Evolutionary conservation across 2,329 filamentous ascomycete species (phyloP), one percentile per base, ranked within the genome.

Genomic region (Paecilomyces formosus): DNA sequence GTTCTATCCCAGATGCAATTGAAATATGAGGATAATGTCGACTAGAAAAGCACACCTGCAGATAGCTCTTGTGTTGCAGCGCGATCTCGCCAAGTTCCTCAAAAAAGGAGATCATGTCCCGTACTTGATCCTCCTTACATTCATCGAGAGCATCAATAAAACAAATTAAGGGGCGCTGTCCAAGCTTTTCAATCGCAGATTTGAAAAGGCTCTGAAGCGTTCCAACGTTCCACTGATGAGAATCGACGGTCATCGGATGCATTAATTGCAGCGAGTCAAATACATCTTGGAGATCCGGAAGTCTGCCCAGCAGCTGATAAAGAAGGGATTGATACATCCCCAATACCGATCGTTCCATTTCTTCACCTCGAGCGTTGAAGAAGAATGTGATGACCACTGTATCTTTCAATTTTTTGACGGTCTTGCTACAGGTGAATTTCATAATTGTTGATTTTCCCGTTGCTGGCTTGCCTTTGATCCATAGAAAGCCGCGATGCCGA

Each of bases 271-370:
- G 13, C 4, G 24, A 24, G 21, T 33, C 28, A 35, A 55, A 55
- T 15, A 54, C 50, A 0, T 59, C 15, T 55, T 75, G 72, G 0
- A 81, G 65, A 0, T 75, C 66, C 0, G 72, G 67, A 0, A 68
- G 58, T 0, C 66, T 61, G 0, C 70, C 24, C 0, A 85, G 65
- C 0, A 85, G 65, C 45, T 85, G 80, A 1, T 70, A 60, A 0
- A 85, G 57, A 0, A 85, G 57, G 0, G 80, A 80, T 2, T 81
- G 73, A 61, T 82, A 83, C 66, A 85, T 74, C 0, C 83, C 82
- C 0, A 68, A 26, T 0, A 73, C 70, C 0, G 80, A 76, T 56
- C 71, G 81, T 53, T 85, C 79, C 8, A 80, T 64, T 3, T 66
- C 31, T 0, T 70, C 66, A 0, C 79, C 79, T 57, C 77, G 66